Evolutionary conservation across 345 rosid species (phyloP), one percentile per base, ranked within the genome.

Genomic region (Viola odorata): DNA sequence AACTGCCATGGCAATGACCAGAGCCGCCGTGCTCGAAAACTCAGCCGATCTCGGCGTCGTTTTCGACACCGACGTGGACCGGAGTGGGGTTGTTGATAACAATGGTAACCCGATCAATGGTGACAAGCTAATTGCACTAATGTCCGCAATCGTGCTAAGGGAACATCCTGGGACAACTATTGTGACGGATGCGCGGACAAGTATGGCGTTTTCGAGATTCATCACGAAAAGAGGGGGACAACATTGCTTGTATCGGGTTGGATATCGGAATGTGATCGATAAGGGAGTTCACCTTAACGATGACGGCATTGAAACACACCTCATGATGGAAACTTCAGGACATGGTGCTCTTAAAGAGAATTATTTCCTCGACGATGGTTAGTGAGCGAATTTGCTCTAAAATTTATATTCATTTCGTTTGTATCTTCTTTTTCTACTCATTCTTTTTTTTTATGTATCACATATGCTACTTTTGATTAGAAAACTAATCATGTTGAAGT

Each of bases 311-410:
- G 94, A 92, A 63, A 70, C 94, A 17, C 94, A 89, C 77, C 87
- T 92, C 41, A 87, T 87, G 96, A 92, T 92, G 96, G 98, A 92
- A 78, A 92, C 96, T 13, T 87, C 98, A 2, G 96, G 96, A 4
- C 98, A 89, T 66, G 98, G 98, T 47, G 96, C 98, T 66, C 83
- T 89, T 45, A 85, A 83, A 67, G 96, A 92, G 82, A 92, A 92
- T 68, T 73, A 89, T 81, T 89, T 84, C 75, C 79, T 92, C 5
- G 98, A 89, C 62, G 96, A 92, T 69, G 96, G 98, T 92, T 60
- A 45, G 15, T 38, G 5, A 11, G 12, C 8, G 1, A 4, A 47
- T 47, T n/a, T 6, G 7, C 8, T 11, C 7, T 42, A 42, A 9
- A 3, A 6, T 11, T 47, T 47, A 0, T 47, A 11, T n/a, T 47